Evolutionary conservation across 2,329 filamentous ascomycete genomes (phyloP).

Genomic region (Colletotrichum cereale): DNA sequence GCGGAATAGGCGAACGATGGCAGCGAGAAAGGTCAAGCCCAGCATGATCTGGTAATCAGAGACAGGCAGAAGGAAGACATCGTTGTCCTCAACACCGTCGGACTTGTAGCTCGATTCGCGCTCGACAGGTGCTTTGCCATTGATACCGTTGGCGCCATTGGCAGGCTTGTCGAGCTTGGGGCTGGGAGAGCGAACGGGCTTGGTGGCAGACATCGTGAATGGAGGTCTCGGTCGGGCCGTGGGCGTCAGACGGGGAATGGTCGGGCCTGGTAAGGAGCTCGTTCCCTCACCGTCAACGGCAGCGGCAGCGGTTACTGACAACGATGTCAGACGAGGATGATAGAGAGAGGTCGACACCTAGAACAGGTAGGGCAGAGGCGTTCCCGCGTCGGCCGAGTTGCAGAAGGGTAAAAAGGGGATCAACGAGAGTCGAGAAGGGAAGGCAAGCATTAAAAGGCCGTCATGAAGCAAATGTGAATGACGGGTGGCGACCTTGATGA

Average conservation of each 20-base stretch:
- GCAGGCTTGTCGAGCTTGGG: conserved; percentile 48
- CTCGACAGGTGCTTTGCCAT: conserved; percentile 45
- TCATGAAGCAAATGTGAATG: conserved; percentile 43
- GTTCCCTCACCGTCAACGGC: conserved; percentile 12
- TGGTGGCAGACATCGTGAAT: conserved; percentile 31
- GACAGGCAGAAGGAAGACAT: conserved; percentile 87
- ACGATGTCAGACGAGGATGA: conserved; percentile 22
- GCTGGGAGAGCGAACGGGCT: conserved; percentile 32
- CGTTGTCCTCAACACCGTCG: conserved; percentile 86
- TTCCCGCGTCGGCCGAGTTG: conserved; percentile 13
- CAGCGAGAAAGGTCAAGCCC: conserved; percentile 79
- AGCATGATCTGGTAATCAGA: conserved; percentile 86
- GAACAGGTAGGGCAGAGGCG: conserved; percentile 3
- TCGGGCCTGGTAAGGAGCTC: neutral
- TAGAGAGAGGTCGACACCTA: conserved; percentile 1
- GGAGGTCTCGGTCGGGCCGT: neutral
- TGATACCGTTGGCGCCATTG: conserved; percentile 22
- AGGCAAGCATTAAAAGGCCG: conserved; percentile 56
- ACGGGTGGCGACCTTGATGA: conserved; percentile 40
- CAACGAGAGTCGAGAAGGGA: conserved; percentile 59
- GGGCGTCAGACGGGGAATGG: neutral
- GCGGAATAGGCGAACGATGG: conserved; percentile 87
- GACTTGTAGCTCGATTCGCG: conserved; percentile 74
- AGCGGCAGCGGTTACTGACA: neutral
- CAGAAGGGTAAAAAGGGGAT: conserved; percentile 17